Evolutionary conservation across 108 stramenopile species (phyloP).

Genomic region (Fragilaria crotonensis): DNA sequence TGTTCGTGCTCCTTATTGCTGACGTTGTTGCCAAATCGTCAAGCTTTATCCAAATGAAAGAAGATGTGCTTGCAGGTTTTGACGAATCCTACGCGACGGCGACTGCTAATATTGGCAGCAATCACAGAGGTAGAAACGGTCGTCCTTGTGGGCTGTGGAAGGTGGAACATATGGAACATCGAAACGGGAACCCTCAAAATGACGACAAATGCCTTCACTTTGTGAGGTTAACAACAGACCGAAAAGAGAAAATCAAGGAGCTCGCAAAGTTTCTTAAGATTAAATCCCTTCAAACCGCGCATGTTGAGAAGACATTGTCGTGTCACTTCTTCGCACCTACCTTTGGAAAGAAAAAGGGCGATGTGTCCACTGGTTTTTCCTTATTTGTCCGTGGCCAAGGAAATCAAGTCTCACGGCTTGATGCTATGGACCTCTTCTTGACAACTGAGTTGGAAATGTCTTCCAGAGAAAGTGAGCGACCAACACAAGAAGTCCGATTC

Average conservation of each 20-base stretch:
- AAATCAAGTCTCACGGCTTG: slow-evolving; percentile 26
- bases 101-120: not conserved
- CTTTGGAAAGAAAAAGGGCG: slow-evolving; percentile 7
- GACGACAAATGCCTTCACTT: not conserved
- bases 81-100: not conserved
- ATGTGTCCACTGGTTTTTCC: not conserved
- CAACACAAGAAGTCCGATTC: slow-evolving; percentile 13
- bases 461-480: not conserved
- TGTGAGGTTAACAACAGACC: not conserved
- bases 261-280: not conserved
- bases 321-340: not conserved
- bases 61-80: not conserved
- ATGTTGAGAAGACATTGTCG: not conserved
- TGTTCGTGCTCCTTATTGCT: not conserved
- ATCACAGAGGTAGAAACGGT: not conserved
- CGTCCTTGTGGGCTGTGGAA: not conserved
- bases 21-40: not conserved
- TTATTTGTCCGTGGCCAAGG: not conserved
- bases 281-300: not conserved
- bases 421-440: slow-evolving; percentile 43
- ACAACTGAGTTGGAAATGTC: slow-evolving; percentile 9
- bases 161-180: not conserved
- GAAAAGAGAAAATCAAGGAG: not conserved
- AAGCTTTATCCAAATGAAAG: not conserved
- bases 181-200: not conserved